Conservation (phyloP, 352 stramenopile genomes). For the Phytophthora brassicae region DNA sequence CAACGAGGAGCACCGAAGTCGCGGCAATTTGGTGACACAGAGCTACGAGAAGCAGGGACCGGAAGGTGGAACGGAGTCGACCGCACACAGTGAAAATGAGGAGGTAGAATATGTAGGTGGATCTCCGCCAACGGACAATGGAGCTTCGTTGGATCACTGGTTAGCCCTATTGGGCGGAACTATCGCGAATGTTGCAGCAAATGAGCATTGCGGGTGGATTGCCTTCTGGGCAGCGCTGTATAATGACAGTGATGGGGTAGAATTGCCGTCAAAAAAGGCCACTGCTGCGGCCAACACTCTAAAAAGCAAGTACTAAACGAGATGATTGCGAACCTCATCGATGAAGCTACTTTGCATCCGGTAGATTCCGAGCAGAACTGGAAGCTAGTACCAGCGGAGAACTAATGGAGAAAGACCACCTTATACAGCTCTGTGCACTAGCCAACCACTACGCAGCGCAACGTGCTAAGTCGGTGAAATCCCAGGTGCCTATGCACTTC, state of each 20-base stretch:
- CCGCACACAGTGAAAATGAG: too few species aligned
- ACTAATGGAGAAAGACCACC: too few species aligned
- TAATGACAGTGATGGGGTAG: too few species aligned
- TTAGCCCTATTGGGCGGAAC: background rate
- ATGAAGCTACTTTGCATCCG: background rate
- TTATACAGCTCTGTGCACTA: background rate
- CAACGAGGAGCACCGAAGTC: too few species aligned
- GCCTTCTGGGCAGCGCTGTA: background rate
- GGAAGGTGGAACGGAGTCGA: too few species aligned
- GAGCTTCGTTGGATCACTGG: background rate
- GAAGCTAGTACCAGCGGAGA: background rate
- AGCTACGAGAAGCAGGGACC: too few species aligned
- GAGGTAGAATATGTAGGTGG: too few species aligned
- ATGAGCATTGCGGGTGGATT: slow-evolving; percentile 2
- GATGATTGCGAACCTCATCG: background rate
- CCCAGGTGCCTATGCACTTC: background rate
- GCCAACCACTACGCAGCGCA: background rate
- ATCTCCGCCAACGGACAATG: too few species aligned
- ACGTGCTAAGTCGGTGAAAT: background rate
- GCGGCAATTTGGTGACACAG: too few species aligned
- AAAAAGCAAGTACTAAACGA: slow-evolving; percentile 3
- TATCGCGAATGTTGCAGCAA: background rate
- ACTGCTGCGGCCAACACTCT: background rate
- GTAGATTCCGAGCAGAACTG: background rate
- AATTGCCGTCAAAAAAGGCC: too few species aligned